phyloP scores from a whole-genome alignment of 495 filamentous ascomycete species.

The Aspergillus saccharolyticus region DNA sequence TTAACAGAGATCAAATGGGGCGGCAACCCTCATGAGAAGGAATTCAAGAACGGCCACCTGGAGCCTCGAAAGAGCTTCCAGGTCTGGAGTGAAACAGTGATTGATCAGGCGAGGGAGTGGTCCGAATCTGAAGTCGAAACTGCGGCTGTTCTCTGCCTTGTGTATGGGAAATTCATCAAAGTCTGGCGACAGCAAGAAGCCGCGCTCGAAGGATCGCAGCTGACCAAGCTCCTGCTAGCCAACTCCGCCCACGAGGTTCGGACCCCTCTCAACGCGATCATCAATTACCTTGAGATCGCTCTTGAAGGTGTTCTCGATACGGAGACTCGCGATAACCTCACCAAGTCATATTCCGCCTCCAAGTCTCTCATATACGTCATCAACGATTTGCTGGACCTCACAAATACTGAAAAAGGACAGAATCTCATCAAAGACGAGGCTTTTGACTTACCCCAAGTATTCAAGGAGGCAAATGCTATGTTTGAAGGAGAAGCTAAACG shows the following conservation, averaged over 20 bases:
- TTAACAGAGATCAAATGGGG: constrained; percentile 83
- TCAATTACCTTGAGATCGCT: constrained; percentile 94
- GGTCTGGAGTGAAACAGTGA: constrained; percentile 32
- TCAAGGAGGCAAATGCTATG: constrained; percentile 70
- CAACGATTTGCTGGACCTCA: constrained; percentile 90
- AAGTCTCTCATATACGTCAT: constrained; percentile 95
- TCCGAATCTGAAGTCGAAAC: constrained; percentile 65
- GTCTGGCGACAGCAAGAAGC: constrained; percentile 93
- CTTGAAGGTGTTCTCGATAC: constrained; percentile 76
- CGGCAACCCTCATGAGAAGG: constrained; percentile 88
- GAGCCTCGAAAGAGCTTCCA: constrained; percentile 35
- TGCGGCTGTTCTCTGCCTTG: constrained; percentile 80
- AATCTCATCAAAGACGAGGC: constrained; percentile 75
- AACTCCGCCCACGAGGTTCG: constrained; percentile 95
- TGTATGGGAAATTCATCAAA: constrained; percentile 88
- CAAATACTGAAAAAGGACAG: constrained; percentile 80
- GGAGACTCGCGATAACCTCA: constrained; percentile 83
- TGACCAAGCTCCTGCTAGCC: constrained; percentile 76
- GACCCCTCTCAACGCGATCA: constrained; percentile 91
- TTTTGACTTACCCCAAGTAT: constrained; percentile 66
- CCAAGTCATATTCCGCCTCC: constrained; percentile 76
- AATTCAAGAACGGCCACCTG: constrained; percentile 25
- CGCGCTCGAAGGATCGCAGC: constrained; percentile 71
- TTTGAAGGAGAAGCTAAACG: constrained; percentile 71
- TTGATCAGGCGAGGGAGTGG: constrained; percentile 41